Percentiles rank a stretch among this genome's conserved stretches.
These are phyloP conservation scores for Zangia roseola DNA, from an alignment of 768 basidiomycete species.

Conservation along the genomic window DNA sequence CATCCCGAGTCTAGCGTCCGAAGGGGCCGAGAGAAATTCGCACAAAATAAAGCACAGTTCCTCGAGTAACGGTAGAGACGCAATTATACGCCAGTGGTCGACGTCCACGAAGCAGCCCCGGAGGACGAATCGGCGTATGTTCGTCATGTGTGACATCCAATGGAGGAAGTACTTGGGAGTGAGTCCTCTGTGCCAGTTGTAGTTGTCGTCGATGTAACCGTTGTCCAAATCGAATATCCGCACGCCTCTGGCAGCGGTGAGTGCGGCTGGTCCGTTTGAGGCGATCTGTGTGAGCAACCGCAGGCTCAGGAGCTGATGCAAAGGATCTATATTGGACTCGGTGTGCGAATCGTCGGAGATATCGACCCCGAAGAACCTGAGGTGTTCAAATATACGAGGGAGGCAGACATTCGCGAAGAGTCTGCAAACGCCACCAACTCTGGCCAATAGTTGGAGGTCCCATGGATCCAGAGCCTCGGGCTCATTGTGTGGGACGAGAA, in stretches of 20 bases:
- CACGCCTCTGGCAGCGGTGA: slow-evolving; percentile 31
- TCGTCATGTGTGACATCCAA: slow-evolving; percentile 17
- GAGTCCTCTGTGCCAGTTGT: not conserved
- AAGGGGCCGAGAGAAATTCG: not conserved
- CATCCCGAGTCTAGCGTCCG: not conserved
- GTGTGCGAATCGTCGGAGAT: not conserved
- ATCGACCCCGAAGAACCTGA: slow-evolving; percentile 25
- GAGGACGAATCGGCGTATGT: slow-evolving; percentile 15
- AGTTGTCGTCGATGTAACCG: not conserved
- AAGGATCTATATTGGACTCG: too few relatives aligned
- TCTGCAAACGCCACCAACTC: slow-evolving; percentile 41
- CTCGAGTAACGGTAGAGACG: slow-evolving; percentile 12
- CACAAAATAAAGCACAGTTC: slow-evolving; percentile 9
- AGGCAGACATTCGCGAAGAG: slow-evolving; percentile 40
- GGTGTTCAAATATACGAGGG: slow-evolving; percentile 38
- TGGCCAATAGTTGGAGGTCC: slow-evolving; percentile 7
- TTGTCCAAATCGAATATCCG: slow-evolving; percentile 15
- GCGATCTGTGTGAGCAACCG: slow-evolving; percentile 29
- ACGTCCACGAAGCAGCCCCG: slow-evolving; percentile 1
- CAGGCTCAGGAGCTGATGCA: not conserved
- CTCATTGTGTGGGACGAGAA: slow-evolving; percentile 23
- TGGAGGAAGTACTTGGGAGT: not conserved
- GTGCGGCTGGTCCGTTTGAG: slow-evolving; percentile 25
- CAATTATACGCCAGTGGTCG: slow-evolving; percentile 15
- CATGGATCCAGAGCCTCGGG: slow-evolving; percentile 13